Percentiles rank a stretch among this genome's conserved stretches.
Conservation (phyloP, 805 yeast genomes). For the Ogataea philodendri region DNA sequence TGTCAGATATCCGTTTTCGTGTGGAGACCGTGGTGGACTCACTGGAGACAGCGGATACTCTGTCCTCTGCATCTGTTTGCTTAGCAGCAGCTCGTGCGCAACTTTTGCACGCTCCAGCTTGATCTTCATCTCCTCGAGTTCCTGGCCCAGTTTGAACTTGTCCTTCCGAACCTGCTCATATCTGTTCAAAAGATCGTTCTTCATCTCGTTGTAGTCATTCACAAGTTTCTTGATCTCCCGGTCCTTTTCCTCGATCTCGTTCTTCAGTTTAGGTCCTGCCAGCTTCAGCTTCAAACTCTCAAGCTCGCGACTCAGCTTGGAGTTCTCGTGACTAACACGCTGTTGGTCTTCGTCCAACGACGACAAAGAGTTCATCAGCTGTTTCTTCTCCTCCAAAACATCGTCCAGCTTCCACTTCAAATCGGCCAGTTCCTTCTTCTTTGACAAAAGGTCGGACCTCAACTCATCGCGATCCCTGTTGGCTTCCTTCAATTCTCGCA, state of each 20-base stretch:
- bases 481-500: constrained; percentile 14
- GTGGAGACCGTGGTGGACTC: constrained; percentile 19
- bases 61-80: constrained; percentile 10
- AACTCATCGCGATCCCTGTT: constrained; percentile 15
- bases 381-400: constrained; percentile 15
- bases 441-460: constrained; percentile 12
- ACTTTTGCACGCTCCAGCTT: constrained; percentile 21
- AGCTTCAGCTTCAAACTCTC: constrained; percentile 16
- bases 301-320: constrained; percentile 22
- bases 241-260: constrained; percentile 19
- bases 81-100: constrained; percentile 18
- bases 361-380: constrained; percentile 19
- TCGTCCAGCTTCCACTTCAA: constrained; percentile 19
- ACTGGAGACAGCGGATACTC: constrained; percentile 27
- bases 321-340: constrained; percentile 21
- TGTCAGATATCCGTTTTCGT: neutral
- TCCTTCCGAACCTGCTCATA: constrained; percentile 27
- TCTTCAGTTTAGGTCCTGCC: constrained; percentile 3
- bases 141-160: constrained; percentile 28
- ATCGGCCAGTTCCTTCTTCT: constrained; percentile 18
- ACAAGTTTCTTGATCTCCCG: constrained; percentile 21
- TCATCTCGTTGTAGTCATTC: constrained; percentile 33
- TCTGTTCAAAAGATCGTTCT: constrained; percentile 32
- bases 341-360: constrained; percentile 23
- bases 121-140: constrained; percentile 28